These are phyloP conservation scores for Ramaria rubella DNA, from an alignment of 768 basidiomycete species.

Conservation along the genomic window DNA sequence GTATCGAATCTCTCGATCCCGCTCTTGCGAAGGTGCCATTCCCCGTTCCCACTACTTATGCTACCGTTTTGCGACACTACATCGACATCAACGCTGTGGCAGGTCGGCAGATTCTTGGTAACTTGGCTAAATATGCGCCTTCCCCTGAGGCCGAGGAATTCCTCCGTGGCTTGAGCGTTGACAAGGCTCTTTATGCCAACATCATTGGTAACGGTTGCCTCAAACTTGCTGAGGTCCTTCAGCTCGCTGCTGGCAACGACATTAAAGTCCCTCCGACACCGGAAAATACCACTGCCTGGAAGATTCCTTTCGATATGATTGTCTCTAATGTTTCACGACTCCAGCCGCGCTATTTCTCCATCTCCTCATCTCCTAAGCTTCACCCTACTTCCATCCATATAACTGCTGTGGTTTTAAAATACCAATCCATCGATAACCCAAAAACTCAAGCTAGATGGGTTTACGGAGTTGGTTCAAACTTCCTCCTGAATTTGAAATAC, in stretches of 20 bases:
- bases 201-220: constrained; percentile 77
- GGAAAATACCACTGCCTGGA: constrained; percentile 80
- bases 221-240: constrained; percentile 89
- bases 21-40: constrained; percentile 98
- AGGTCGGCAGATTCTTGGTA: constrained; percentile 88
- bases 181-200: constrained; percentile 83
- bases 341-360: constrained; percentile 97
- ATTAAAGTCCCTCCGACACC: constrained; percentile 46
- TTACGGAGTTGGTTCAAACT: constrained; percentile 91
- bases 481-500: constrained; percentile 86
- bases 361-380: constrained; percentile 94
- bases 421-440: constrained; percentile 57
- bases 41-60: constrained; percentile 94
- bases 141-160: constrained; percentile 66
- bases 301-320: constrained; percentile 94
- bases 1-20: constrained; percentile 95
- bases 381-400: constrained; percentile 86
- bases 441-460: constrained; percentile 58
- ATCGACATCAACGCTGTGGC: constrained; percentile 94
- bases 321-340: constrained; percentile 90
- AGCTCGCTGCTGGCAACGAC: constrained; percentile 81
- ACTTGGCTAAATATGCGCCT: constrained; percentile 84
- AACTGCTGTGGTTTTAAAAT: constrained; percentile 93
- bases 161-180: constrained; percentile 68
- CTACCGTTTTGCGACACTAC: constrained; percentile 90